phyloP scores from a whole-genome alignment of 73 alveolate species.

The Uronychia binucleata region DNA sequence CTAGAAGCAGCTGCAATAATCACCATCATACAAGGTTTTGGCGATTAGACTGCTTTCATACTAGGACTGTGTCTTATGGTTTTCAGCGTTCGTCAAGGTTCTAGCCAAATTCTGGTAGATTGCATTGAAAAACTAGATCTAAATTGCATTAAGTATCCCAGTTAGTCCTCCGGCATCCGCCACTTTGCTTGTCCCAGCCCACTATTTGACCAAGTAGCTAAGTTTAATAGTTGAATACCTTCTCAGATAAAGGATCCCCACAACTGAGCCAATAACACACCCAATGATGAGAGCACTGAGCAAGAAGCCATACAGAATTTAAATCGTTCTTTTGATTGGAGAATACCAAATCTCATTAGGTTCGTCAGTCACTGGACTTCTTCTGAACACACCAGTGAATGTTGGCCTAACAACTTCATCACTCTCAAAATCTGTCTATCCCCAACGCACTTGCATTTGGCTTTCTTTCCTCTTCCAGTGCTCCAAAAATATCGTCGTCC shows the following conservation, averaged over 20 bases:
- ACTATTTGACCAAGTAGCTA: slow-evolving; percentile 3
- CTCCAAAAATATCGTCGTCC: slow-evolving; percentile 67
- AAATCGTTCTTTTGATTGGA: slow-evolving; percentile 22
- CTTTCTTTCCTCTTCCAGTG: slow-evolving; percentile 65
- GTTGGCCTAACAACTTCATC: slow-evolving; percentile 63
- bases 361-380: slow-evolving; percentile 57
- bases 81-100: slow-evolving; percentile 53
- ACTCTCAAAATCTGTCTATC: slow-evolving; percentile 64
- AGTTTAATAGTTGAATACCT: slow-evolving; percentile 8
- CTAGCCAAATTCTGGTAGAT: slow-evolving; percentile 29
- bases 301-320: slow-evolving; percentile 18
- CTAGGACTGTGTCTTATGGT: slow-evolving; percentile 57
- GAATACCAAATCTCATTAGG: slow-evolving; percentile 44
- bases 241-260: slow-evolving; percentile 52
- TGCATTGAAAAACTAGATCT: slow-evolving; percentile 53
- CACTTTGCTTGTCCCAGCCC: background rate
- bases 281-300: slow-evolving; percentile 50
- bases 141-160: slow-evolving; percentile 54
- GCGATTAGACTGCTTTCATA: slow-evolving; percentile 62
- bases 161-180: slow-evolving; percentile 31
- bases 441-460: slow-evolving; percentile 54
- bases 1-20: slow-evolving; percentile 46
- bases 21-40: slow-evolving; percentile 45
- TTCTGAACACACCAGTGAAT: slow-evolving; percentile 44
- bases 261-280: slow-evolving; percentile 51